phyloP scores from a whole-genome alignment of 2,329 filamentous ascomycete species.

The Furcasterigmium sp. region DNA sequence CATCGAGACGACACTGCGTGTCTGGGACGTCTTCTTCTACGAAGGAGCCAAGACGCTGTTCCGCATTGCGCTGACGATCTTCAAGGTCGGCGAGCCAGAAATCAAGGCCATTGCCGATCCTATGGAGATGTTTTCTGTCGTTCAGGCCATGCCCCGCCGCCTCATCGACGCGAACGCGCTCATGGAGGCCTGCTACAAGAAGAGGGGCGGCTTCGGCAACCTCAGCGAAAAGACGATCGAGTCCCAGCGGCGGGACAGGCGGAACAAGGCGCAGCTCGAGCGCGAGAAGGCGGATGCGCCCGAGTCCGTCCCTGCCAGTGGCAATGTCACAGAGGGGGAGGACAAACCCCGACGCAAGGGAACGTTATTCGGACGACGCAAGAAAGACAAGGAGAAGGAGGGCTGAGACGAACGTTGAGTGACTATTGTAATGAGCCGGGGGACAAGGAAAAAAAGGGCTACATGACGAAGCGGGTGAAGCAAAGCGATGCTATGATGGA shows the following conservation, averaged over 20 bases:
- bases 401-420: neutral
- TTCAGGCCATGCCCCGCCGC: conserved; percentile 77
- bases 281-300: conserved; percentile 14
- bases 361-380: conserved; percentile 40
- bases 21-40: conserved; percentile 96
- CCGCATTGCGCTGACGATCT: conserved; percentile 83
- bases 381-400: conserved; percentile 20
- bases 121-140: conserved; percentile 93
- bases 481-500: neutral
- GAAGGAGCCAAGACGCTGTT: conserved; percentile 93
- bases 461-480: neutral
- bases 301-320: conserved; percentile 17
- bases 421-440: neutral
- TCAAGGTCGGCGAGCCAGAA: conserved; percentile 79
- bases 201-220: conserved; percentile 74
- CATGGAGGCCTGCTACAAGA: conserved; percentile 77
- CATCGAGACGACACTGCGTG: conserved; percentile 83
- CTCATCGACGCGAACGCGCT: conserved; percentile 78
- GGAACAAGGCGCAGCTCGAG: conserved; percentile 40
- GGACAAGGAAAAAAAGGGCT: neutral
- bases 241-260: conserved; percentile 63
- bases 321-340: conserved; percentile 25
- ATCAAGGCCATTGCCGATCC: conserved; percentile 77
- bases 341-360: conserved; percentile 32
- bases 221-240: conserved; percentile 81